Evolutionary conservation across 352 stramenopile species (phyloP).

Genomic region (Globisporangium alternatum): DNA sequence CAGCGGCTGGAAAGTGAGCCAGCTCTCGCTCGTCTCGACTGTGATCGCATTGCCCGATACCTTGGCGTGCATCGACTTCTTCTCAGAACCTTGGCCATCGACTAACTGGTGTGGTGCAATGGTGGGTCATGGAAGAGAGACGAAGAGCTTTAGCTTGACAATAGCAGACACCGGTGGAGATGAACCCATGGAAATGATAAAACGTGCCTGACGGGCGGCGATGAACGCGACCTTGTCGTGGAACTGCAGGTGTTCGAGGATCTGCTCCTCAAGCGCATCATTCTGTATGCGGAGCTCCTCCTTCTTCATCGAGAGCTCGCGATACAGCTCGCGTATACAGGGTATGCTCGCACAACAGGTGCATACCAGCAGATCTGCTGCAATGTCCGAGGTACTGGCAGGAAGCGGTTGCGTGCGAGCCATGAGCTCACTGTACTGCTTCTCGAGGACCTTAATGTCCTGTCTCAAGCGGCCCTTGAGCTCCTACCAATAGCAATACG

Average conservation of each 20-base stretch:
- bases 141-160: not conserved
- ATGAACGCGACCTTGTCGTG: slow-evolving; percentile 25
- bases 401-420: slow-evolving; percentile 5
- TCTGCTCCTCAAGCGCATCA: slow-evolving; percentile 24
- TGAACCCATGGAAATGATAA: too few relatives aligned
- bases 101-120: not conserved
- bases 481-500: slow-evolving; percentile 8
- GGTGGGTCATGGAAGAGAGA: not conserved
- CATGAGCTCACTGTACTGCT: slow-evolving; percentile 28
- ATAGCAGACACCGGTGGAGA: not conserved
- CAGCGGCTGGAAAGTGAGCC: slow-evolving; percentile 24
- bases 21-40: slow-evolving; percentile 18
- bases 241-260: slow-evolving; percentile 25
- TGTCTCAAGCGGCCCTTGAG: slow-evolving; percentile 23
- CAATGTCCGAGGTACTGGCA: not conserved
- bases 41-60: slow-evolving; percentile 9
- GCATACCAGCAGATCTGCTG: slow-evolving; percentile 14
- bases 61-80: not conserved
- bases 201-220: slow-evolving; percentile 16
- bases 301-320: slow-evolving; percentile 22
- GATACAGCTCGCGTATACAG: slow-evolving; percentile 18
- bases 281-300: slow-evolving; percentile 25
- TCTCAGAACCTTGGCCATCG: not conserved
- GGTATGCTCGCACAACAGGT: slow-evolving; percentile 7
- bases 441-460: slow-evolving; percentile 28